These are phyloP conservation scores for Acanthamoeba triangularis DNA, from an alignment of 208 protist genomes.

Conservation along the genomic window DNA sequence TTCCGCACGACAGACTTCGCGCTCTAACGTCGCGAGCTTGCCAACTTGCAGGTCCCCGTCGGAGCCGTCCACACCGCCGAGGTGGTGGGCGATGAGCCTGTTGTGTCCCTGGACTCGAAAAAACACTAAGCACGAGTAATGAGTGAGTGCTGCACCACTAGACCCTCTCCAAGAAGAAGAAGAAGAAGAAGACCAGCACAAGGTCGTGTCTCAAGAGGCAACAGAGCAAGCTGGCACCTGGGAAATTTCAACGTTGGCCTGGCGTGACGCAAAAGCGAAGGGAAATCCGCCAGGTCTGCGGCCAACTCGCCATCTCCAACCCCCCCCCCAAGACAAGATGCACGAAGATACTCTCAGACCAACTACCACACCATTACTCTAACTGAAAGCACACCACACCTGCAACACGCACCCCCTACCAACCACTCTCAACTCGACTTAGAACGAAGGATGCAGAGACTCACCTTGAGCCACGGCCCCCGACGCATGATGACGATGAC, in stretches of 20 bases:
- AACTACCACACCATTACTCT: background rate
- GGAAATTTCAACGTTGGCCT: too few species aligned
- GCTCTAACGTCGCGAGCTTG: background rate
- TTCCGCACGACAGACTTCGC: background rate
- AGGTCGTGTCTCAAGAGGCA: too few species aligned
- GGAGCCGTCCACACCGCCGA: background rate
- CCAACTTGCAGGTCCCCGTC: background rate
- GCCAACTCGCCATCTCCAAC: background rate
- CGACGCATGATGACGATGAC: background rate
- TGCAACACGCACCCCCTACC: background rate
- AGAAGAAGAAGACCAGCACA: too few species aligned
- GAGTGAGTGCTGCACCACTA: too few species aligned
- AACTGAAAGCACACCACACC: background rate
- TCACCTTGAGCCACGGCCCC: background rate
- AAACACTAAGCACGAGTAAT: background rate
- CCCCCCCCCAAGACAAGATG: too few species aligned
- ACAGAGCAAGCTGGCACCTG: too few species aligned
- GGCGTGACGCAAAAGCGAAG: too few species aligned
- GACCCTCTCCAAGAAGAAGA: too few species aligned
- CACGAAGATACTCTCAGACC: background rate
- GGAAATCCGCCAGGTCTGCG: too few species aligned
- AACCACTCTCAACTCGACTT: background rate
- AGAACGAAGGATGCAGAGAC: background rate
- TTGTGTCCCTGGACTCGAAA: slow-evolving; percentile 12
- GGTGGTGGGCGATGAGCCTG: slow-evolving; percentile 34